Conservation (phyloP, 352 stramenopile species). For the Peronospora destructor region DNA sequence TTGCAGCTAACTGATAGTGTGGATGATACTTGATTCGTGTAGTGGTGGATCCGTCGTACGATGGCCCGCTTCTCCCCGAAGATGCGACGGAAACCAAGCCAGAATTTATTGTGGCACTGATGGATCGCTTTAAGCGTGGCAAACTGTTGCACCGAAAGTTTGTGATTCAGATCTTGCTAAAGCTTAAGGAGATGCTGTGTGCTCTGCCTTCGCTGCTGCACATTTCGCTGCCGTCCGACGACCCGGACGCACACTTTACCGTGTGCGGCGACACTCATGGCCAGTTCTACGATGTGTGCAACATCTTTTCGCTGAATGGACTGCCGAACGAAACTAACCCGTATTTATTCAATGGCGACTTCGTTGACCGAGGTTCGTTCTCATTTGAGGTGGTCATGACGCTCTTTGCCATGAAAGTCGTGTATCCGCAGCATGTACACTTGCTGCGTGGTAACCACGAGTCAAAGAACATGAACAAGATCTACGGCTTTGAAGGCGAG, state of each 20-base stretch:
- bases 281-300: constrained; percentile 99
- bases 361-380: constrained; percentile 98
- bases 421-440: constrained; percentile 90
- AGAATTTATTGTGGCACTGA: constrained; percentile 88
- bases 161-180: constrained; percentile 92
- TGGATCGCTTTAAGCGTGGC: constrained; percentile 94
- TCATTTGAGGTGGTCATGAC: constrained; percentile 97
- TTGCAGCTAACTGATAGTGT: neutral
- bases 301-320: constrained; percentile 99
- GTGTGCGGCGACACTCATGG: constrained; percentile 99
- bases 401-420: constrained; percentile 95
- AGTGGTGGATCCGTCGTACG: constrained; percentile 79
- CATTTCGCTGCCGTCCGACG: constrained; percentile 42
- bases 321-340: constrained; percentile 91
- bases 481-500: constrained; percentile 99
- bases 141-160: constrained; percentile 98
- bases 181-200: constrained; percentile 88
- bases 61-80: constrained; percentile 62
- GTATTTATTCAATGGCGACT: constrained; percentile 99
- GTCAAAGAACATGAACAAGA: constrained; percentile 99
- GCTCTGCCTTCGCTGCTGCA: constrained; percentile 89
- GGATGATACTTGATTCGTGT: neutral
- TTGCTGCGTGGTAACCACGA: constrained; percentile 97
- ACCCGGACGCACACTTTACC: constrained; percentile 79
- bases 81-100: constrained; percentile 47